phyloP scores from a whole-genome alignment of 768 basidiomycete genomes.

The Amanita jacksonii region DNA sequence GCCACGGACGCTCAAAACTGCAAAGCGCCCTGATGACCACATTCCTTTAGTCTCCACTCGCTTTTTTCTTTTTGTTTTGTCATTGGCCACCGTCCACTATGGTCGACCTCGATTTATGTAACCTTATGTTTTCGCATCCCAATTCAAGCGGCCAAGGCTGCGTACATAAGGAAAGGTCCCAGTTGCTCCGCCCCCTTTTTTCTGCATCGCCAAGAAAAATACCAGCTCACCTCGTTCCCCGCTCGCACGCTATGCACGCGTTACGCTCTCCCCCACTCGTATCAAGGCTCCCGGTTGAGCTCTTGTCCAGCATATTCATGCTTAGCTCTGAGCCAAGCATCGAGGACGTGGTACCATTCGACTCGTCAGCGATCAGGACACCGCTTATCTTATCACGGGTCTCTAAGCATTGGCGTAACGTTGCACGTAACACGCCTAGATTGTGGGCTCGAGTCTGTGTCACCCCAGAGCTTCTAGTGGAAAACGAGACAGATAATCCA shows the following conservation, averaged over 20 bases:
- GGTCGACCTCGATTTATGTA: too few relatives aligned
- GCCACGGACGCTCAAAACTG: too few relatives aligned
- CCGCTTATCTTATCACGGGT: constrained; percentile 42
- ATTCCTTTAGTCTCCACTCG: too few relatives aligned
- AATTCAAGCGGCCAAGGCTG: too few relatives aligned
- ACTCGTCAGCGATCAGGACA: constrained; percentile 29
- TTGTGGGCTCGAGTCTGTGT: constrained; percentile 51
- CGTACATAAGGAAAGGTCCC: too few relatives aligned
- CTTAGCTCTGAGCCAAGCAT: constrained; percentile 29
- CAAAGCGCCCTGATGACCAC: too few relatives aligned
- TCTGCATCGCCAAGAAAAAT: too few relatives aligned
- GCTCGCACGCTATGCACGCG: background rate
- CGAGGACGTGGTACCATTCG: constrained; percentile 21
- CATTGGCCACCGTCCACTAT: too few relatives aligned
- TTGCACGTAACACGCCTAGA: constrained; percentile 37
- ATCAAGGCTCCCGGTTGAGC: constrained; percentile 41
- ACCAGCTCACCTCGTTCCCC: too few relatives aligned
- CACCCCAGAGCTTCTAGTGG: constrained; percentile 28
- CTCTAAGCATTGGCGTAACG: constrained; percentile 40
- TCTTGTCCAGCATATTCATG: constrained; percentile 46
- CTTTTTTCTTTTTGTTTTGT: too few relatives aligned
- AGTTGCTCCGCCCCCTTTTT: too few relatives aligned
- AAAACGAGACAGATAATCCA: constrained; percentile 5
- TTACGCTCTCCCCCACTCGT: constrained; percentile 22
- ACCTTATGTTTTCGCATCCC: too few relatives aligned